Conservation (phyloP, 176 grass and related monocot species). For the Ampelocalamus luodianensis region DNA sequence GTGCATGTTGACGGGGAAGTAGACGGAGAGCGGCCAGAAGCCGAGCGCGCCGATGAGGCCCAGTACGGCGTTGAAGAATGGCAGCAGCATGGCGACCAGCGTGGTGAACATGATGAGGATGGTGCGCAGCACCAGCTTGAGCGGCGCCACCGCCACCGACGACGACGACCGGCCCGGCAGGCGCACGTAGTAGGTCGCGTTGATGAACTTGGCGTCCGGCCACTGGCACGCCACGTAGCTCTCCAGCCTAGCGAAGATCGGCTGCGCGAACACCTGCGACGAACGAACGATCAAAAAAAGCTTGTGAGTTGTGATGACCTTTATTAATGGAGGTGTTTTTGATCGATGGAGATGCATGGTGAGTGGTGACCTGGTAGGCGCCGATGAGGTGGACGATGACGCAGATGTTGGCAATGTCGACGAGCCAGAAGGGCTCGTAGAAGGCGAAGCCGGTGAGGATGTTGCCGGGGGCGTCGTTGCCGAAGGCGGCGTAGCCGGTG, state of each 20-base stretch:
- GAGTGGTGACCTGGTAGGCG: slow-evolving; percentile 72
- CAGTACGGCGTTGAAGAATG: slow-evolving; percentile 92
- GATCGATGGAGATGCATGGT: neutral
- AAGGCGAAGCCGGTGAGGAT: slow-evolving; percentile 83
- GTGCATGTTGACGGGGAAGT: slow-evolving; percentile 95
- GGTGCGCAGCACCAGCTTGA: slow-evolving; percentile 80
- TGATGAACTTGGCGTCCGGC: slow-evolving; percentile 90
- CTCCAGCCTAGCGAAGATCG: slow-evolving; percentile 90
- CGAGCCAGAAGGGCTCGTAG: slow-evolving; percentile 96
- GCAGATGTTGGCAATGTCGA: slow-evolving; percentile 89
- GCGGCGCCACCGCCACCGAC: slow-evolving; percentile 55
- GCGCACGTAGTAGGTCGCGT: slow-evolving; percentile 71
- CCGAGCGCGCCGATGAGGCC: slow-evolving; percentile 91
- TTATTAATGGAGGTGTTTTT: neutral
- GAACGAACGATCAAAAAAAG: neutral
- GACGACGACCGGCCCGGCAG: slow-evolving; percentile 37
- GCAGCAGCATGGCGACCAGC: slow-evolving; percentile 79
- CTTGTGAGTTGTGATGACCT: neutral
- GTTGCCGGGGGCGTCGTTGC: slow-evolving; percentile 77
- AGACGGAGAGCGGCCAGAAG: slow-evolving; percentile 97
- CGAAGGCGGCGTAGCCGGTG: slow-evolving; percentile 88
- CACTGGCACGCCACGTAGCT: slow-evolving; percentile 64
- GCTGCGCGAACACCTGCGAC: slow-evolving; percentile 81
- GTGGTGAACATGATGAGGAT: slow-evolving; percentile 95
- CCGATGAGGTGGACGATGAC: slow-evolving; percentile 93